phyloP scores from a whole-genome alignment of 306 rosid species.

The Glycyrrhiza uralensis region DNA sequence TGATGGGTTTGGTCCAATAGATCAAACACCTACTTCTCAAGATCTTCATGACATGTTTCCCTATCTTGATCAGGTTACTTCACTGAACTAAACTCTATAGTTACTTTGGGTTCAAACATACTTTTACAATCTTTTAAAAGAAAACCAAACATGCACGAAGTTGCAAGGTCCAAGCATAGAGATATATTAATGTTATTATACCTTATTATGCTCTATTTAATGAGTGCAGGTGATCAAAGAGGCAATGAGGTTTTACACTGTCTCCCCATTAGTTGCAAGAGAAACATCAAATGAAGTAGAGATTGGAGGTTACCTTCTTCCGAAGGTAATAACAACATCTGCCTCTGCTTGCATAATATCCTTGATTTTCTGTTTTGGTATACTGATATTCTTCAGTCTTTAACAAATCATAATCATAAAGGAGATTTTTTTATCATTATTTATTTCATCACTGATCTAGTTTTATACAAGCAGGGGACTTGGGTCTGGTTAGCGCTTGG shows the following conservation, averaged over 20 bases:
- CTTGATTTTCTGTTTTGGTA: background rate
- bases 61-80: conserved; percentile 78
- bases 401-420: background rate
- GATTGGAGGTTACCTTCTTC: conserved; percentile 88
- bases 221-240: conserved; percentile 79
- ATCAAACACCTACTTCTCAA: conserved; percentile 51
- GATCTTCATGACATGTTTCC: conserved; percentile 80
- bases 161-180: background rate
- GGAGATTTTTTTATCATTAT: background rate
- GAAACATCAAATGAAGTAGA: conserved; percentile 78
- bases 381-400: background rate
- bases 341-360: background rate
- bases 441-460: background rate
- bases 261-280: conserved; percentile 90
- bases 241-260: conserved; percentile 74
- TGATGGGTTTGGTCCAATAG: conserved; percentile 57
- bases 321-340: conserved; percentile 62
- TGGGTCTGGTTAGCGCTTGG: conserved; percentile 98
- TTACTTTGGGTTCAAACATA: no score
- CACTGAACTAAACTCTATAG: no score
- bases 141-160: no score
- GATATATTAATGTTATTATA: background rate
- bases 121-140: no score
- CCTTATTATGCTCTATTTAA: background rate
- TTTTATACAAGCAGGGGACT: conserved; percentile 61